Evolutionary conservation across 164 flowering plant genomes (phyloP).

Genomic region (Santalum album): DNA sequence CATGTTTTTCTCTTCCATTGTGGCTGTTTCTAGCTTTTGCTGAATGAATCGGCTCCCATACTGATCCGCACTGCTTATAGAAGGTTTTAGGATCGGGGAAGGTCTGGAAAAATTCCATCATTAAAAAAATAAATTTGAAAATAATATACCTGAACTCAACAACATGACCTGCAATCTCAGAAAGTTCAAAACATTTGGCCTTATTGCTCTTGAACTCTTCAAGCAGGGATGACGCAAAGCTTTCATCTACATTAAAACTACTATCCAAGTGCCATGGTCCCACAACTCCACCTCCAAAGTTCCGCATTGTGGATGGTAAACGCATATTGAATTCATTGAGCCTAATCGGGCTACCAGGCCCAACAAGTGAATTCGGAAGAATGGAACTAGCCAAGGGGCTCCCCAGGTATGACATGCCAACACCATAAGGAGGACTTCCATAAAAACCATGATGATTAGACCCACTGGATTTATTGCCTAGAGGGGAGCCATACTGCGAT

Average conservation of each 20-base stretch:
- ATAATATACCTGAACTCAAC: constrained; percentile 75
- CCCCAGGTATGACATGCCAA: constrained; percentile 70
- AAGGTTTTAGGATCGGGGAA: not conserved
- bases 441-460: constrained; percentile 56
- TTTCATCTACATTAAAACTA: constrained; percentile 37
- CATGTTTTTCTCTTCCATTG: constrained; percentile 72
- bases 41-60: constrained; percentile 92
- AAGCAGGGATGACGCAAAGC: constrained; percentile 52
- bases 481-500: constrained; percentile 48
- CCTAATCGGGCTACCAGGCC: constrained; percentile 69
- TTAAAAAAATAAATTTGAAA: not conserved
- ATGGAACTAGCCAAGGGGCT: constrained; percentile 62
- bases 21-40: constrained; percentile 88
- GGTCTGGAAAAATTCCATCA: not conserved
- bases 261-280: constrained; percentile 55
- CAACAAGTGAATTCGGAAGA: constrained; percentile 53
- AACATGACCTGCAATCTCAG: constrained; percentile 82
- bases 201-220: constrained; percentile 87
- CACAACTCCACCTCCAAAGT: constrained; percentile 48
- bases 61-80: constrained; percentile 71
- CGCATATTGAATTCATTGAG: constrained; percentile 54
- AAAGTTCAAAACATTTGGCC: constrained; percentile 68
- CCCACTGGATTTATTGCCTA: constrained; percentile 36
- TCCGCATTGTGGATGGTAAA: constrained; percentile 53
- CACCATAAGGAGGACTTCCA: constrained; percentile 55